Percentiles rank a stretch among this genome's conserved stretches.
Conservation (phyloP, 176 grass and related monocot species). For the Musa troglodytarum region DNA sequence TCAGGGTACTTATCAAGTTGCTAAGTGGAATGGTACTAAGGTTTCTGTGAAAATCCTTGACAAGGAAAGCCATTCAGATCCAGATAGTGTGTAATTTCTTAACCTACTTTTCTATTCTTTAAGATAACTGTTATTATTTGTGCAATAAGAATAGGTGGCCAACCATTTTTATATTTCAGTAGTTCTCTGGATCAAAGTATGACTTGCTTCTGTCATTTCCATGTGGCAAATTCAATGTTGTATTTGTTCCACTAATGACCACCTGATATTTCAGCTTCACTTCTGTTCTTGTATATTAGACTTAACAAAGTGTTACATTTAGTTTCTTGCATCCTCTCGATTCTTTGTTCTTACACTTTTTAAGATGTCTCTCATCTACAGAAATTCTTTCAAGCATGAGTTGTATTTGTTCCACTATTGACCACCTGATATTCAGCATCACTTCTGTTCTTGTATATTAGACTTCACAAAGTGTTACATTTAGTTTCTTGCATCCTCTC, state of each 20-base stretch:
- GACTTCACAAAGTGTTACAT: background rate
- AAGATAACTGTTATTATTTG: background rate
- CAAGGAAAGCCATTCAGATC: slow-evolving; percentile 57
- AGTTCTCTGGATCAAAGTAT: background rate
- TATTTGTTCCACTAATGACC: background rate
- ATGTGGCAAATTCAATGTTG: background rate
- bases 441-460: background rate
- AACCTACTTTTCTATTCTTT: background rate
- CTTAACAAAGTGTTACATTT: background rate
- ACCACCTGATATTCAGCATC: background rate
- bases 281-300: background rate
- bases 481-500: background rate
- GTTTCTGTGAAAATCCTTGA: slow-evolving; percentile 90
- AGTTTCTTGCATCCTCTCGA: background rate
- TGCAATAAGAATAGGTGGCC: background rate
- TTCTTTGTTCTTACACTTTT: background rate
- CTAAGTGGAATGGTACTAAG: slow-evolving; percentile 92
- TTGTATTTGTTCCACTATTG: slow-evolving; percentile 43
- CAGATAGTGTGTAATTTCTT: slow-evolving; percentile 48
- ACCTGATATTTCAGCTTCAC: background rate
- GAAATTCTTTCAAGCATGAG: slow-evolving; percentile 30
- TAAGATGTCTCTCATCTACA: background rate
- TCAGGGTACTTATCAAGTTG: slow-evolving; percentile 78
- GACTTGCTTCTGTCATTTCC: background rate
- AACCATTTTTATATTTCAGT: background rate